A percentile compares a stretch with the other conserved stretches of the same genome.
These are phyloP conservation scores for Pythium angustatum DNA, from an alignment of 352 stramenopile genomes.

Conservation along the genomic window DNA sequence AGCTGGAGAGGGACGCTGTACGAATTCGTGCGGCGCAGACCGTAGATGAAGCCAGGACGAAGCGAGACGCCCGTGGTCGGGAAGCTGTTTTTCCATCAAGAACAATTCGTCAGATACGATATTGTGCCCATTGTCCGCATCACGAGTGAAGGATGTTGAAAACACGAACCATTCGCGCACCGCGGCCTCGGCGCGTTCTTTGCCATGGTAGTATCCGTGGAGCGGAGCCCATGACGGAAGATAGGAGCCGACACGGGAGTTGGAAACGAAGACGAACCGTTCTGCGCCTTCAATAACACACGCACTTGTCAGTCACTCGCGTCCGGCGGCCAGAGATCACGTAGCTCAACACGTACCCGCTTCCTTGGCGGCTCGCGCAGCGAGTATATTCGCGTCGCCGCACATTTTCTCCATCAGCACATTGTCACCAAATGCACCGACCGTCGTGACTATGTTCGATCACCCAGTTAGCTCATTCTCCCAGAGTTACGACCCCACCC, in stretches of 20 bases:
- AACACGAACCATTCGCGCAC: slow-evolving; percentile 54
- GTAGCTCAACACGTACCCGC: slow-evolving; percentile 33
- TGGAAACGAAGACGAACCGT: slow-evolving; percentile 91
- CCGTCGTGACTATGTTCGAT: slow-evolving; percentile 67
- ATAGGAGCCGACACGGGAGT: slow-evolving; percentile 84
- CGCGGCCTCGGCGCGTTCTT: slow-evolving; percentile 80
- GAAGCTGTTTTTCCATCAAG: slow-evolving; percentile 43
- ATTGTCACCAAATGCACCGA: slow-evolving; percentile 87
- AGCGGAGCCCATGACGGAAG: slow-evolving; percentile 74
- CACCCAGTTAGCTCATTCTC: neutral
- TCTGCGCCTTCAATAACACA: slow-evolving; percentile 37
- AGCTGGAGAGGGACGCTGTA: slow-evolving; percentile 77
- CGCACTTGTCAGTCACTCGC: neutral
- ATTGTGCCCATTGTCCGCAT: no score
- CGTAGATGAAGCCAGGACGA: slow-evolving; percentile 91
- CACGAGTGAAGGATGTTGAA: neutral
- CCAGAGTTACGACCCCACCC: slow-evolving; percentile 1
- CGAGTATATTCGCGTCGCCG: slow-evolving; percentile 85
- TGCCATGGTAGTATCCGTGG: slow-evolving; percentile 91
- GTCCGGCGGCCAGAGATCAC: no score
- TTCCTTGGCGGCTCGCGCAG: slow-evolving; percentile 71
- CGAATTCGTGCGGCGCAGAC: slow-evolving; percentile 64
- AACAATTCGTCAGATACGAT: neutral
- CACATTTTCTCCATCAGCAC: slow-evolving; percentile 90
- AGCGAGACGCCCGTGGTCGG: slow-evolving; percentile 78